Base-by-base conservation (phyloP, 768 basidiomycete genomes). In the Trametes meyenii region DNA sequence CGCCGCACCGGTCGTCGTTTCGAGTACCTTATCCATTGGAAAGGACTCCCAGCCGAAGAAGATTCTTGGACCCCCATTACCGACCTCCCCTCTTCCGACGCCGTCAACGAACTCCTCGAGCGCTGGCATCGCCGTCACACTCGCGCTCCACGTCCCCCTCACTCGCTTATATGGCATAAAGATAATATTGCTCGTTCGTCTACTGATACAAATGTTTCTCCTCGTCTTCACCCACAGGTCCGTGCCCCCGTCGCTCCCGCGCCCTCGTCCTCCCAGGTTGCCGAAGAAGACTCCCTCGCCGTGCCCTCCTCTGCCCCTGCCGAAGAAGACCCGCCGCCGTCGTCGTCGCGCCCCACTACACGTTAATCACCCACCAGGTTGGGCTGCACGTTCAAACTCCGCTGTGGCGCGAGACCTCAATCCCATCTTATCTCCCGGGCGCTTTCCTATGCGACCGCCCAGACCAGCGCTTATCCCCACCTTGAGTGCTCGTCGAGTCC, bases 61-160 rank as follows among this genome's bases (percentile, higher is more conserved):
- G 55, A 57, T 46, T 57, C 55, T 29, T 57, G 55, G 55, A 57
- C 45, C 13, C 55, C 55, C 21, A 36, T 57, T 23, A 48, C 55
- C 11, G 55, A 57, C 55, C 44, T 57, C 38, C 55, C 55, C 12
- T 36, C 52, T 12, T 42, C 52, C 7, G 23, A 38, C 52, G 24
- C 21, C n/a, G 24, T 39, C 44, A 45, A 44, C 23, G 55, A 57
- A 13, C 55, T 57, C 36, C 33, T 57, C 21, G 55, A 57, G 26
- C 45, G 55, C 24, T 57, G 24, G 19, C 55, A 57, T 29, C 45
- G 36, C n/a, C 46, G 45, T 21, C 45, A 57, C 33, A 29, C 55
- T 24, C 46, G 55, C 21, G 55, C 55, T 38, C 55, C 55, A 35
- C 56, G 46, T 42, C 56, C 56, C 19, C 56, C 46, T 16, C 49